A percentile compares a stretch with the other conserved stretches of the same genome.
Conservation (phyloP, 2,329 filamentous ascomycete species). For the Alternaria conjuncta region DNA sequence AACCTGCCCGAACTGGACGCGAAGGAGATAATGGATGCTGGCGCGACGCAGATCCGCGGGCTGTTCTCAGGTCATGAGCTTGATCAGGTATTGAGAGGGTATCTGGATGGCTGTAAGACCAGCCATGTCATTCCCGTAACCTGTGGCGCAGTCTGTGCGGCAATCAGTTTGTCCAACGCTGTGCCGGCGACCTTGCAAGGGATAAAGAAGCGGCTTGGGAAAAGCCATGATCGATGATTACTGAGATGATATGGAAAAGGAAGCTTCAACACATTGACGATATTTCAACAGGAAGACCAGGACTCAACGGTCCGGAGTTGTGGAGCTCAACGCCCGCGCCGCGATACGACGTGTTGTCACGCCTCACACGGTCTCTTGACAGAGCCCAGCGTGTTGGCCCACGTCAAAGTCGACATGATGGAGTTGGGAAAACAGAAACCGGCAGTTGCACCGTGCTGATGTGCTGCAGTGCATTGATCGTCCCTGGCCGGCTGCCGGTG, state of each 20-base stretch:
- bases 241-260: background rate
- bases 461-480: background rate
- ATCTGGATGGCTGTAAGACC: constrained; percentile 36
- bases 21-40: constrained; percentile 47
- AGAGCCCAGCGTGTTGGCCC: background rate
- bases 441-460: background rate
- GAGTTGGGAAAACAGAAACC: background rate
- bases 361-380: background rate
- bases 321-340: background rate
- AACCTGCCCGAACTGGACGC: constrained; percentile 48
- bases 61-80: constrained; percentile 39
- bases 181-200: constrained; percentile 22
- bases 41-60: constrained; percentile 52
- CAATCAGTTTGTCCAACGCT: constrained; percentile 26
- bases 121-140: constrained; percentile 28
- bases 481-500: background rate
- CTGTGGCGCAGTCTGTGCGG: constrained; percentile 27
- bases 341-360: background rate
- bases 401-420: background rate
- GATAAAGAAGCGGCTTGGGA: constrained; percentile 22
- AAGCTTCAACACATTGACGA: constrained; percentile 1
- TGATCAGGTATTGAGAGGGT: constrained; percentile 24
- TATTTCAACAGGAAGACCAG: background rate
- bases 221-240: constrained; percentile 17
- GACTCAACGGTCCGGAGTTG: background rate